Conservation (phyloP, 108 stramenopile genomes). For the Cyclotella sp. region DNA sequence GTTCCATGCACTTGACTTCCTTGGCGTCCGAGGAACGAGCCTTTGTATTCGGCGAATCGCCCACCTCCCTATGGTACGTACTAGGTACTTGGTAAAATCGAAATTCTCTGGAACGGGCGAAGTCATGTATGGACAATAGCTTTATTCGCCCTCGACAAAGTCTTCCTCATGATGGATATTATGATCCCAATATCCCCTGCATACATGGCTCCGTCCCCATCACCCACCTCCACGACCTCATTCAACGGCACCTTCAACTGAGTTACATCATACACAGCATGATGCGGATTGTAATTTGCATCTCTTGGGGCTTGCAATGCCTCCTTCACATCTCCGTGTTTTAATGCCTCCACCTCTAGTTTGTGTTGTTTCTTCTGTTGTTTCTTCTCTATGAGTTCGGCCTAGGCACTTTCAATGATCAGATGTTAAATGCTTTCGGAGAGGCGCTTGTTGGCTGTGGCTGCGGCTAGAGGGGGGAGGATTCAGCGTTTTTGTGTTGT, state of each 20-base stretch:
- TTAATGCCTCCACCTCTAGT: constrained; percentile 25
- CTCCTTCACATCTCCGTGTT: constrained; percentile 17
- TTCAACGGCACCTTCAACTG: no score
- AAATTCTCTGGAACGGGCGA: constrained; percentile 19
- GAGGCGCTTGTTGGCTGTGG: constrained; percentile 19
- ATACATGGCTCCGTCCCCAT: constrained; percentile 28
- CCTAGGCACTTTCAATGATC: constrained; percentile 39
- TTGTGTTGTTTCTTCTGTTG: constrained; percentile 18
- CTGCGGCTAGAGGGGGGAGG: constrained; percentile 35
- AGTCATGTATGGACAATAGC: constrained; percentile 47
- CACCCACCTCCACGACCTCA: constrained; percentile 16
- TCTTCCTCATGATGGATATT: constrained; percentile 3
- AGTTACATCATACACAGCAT: constrained; percentile 40
- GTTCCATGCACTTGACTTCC: no score
- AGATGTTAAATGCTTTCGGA: constrained; percentile 30
- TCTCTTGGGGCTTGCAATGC: constrained; percentile 37
- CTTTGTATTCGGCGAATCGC: constrained; percentile 44
- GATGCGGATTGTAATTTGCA: constrained; percentile 55
- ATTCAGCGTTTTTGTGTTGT: constrained; percentile 13
- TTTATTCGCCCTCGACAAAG: neutral
- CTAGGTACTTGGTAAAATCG: constrained; percentile 21
- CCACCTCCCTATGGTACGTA: constrained; percentile 40
- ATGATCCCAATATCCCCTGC: constrained; percentile 16
- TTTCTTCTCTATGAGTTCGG: constrained; percentile 38
- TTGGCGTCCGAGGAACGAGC: no score